Percentiles rank a stretch among this genome's conserved stretches.
Conservation (phyloP, 2,329 filamentous ascomycete species). For the Cryphonectria nitschkei region DNA sequence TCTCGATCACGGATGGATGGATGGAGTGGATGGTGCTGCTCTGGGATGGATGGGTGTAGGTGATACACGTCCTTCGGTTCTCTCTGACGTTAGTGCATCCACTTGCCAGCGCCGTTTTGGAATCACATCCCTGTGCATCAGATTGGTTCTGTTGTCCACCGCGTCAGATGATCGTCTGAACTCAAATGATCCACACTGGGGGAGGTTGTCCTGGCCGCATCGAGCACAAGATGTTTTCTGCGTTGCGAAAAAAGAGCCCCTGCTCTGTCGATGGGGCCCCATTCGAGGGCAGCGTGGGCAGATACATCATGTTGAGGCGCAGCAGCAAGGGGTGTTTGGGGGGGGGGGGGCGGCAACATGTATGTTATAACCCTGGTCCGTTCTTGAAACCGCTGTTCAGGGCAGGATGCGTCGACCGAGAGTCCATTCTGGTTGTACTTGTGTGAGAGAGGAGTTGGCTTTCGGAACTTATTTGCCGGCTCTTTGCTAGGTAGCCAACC, state of each 20-base stretch:
- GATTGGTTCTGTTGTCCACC: constrained; percentile 43
- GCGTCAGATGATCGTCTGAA: constrained; percentile 47
- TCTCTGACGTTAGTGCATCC: constrained; percentile 29
- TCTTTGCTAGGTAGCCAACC: neutral
- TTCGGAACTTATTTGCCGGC: neutral
- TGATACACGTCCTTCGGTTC: constrained; percentile 27
- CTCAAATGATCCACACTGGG: constrained; percentile 44
- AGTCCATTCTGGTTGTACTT: neutral
- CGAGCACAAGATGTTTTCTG: constrained; percentile 28
- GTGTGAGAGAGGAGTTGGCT: neutral
- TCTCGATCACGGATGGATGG: constrained; percentile 31
- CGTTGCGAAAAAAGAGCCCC: constrained; percentile 2
- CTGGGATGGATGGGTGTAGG: constrained; percentile 31
- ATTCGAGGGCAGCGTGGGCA: constrained; percentile 21
- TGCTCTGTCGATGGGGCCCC: constrained; percentile 16
- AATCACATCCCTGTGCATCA: constrained; percentile 40
- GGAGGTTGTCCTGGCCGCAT: constrained; percentile 36
- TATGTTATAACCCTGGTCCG: constrained; percentile 46
- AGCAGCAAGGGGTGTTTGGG: constrained; percentile 29
- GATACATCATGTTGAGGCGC: constrained; percentile 35
- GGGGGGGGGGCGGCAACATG: constrained; percentile 39
- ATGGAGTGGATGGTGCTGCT: constrained; percentile 23
- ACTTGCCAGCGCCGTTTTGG: constrained; percentile 35
- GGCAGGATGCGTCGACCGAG: constrained; percentile 16
- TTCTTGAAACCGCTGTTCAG: constrained; percentile 44